phyloP scores from a whole-genome alignment of 305 asterid genomes.

The Caryopteris hybrid region DNA sequence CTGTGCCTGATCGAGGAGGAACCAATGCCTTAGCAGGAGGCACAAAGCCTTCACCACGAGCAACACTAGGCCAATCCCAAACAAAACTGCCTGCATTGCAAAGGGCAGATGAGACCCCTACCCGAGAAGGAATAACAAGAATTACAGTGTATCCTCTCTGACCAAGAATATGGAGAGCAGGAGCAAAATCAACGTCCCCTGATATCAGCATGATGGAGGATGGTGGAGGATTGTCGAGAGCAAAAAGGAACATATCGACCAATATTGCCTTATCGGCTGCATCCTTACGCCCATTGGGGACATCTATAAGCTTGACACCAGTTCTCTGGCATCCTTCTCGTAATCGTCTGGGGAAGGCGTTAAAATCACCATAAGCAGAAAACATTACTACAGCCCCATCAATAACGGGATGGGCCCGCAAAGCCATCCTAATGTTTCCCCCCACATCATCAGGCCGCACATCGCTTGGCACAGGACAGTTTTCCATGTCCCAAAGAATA shows the following conservation, averaged over 20 bases:
- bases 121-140: conserved; percentile 77
- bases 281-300: conserved; percentile 93
- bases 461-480: conserved; percentile 92
- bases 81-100: conserved; percentile 83
- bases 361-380: conserved; percentile 91
- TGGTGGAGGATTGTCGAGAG: conserved; percentile 95
- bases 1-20: conserved; percentile 39
- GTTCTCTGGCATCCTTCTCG: conserved; percentile 98
- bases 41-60: conserved; percentile 83
- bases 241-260: conserved; percentile 96
- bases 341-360: conserved; percentile 73
- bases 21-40: conserved; percentile 45
- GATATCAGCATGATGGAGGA: conserved; percentile 89
- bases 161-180: conserved; percentile 91
- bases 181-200: conserved; percentile 95
- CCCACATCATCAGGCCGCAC: conserved; percentile 88
- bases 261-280: conserved; percentile 97
- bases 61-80: conserved; percentile 94
- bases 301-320: conserved; percentile 87
- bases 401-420: conserved; percentile 71
- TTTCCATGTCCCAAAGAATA: conserved; percentile 97
- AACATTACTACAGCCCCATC: conserved; percentile 73
- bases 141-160: conserved; percentile 92
- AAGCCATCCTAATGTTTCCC: conserved; percentile 77
- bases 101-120: conserved; percentile 84